A percentile compares a stretch with the other conserved stretches of the same genome.
These are phyloP conservation scores for Chlamydomonas sp. DNA, from an alignment of 139 green algal genomes.

Conservation along the genomic window DNA sequence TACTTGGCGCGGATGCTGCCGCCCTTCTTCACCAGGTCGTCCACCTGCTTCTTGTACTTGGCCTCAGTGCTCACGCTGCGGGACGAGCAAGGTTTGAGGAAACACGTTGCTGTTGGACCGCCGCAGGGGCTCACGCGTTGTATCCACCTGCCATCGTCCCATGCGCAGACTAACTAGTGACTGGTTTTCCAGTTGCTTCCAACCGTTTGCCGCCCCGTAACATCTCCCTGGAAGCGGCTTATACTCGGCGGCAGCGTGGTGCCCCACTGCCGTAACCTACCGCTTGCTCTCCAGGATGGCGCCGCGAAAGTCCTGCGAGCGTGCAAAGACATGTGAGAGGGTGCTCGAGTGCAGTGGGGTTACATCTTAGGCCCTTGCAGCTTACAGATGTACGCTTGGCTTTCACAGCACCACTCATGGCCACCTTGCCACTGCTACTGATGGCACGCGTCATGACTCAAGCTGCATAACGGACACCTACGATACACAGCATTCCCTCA, in stretches of 20 bases:
- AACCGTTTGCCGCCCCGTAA: too few relatives aligned
- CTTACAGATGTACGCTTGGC: too few relatives aligned
- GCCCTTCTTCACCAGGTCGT: conserved; percentile 43
- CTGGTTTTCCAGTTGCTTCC: too few relatives aligned
- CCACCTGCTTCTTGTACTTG: conserved; percentile 46
- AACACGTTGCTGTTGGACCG: not conserved
- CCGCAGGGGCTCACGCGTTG: not conserved
- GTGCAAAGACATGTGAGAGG: not conserved
- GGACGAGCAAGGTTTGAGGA: not conserved
- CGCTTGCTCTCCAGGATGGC: conserved; percentile 39
- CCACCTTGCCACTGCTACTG: not conserved
- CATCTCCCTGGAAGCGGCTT: too few relatives aligned
- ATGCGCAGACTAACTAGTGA: too few relatives aligned
- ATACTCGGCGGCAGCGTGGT: too few relatives aligned
- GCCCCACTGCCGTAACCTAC: not conserved
- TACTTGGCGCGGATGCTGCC: conserved; percentile 50
- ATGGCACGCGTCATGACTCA: not conserved
- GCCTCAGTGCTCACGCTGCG: conserved; percentile 6
- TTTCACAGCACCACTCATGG: too few relatives aligned
- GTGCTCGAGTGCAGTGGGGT: not conserved
- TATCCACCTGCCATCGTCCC: too few relatives aligned
- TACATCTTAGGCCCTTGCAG: not conserved
- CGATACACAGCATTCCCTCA: not conserved
- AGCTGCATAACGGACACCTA: not conserved
- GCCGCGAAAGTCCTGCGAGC: conserved; percentile 38